These are phyloP conservation scores for Scalesia atractyloides DNA, from an alignment of 129 eudicot species.

Conservation along the genomic window DNA sequence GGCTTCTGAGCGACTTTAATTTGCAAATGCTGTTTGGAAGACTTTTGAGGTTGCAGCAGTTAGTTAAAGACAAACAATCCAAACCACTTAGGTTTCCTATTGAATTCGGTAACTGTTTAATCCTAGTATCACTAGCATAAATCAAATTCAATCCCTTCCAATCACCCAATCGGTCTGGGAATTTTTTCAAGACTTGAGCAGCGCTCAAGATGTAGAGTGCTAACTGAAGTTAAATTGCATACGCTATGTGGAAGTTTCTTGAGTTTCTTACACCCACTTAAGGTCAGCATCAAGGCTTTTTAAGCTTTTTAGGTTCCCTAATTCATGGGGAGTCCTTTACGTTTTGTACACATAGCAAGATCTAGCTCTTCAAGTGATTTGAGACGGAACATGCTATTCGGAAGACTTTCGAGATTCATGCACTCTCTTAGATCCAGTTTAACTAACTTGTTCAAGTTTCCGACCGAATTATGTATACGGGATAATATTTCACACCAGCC, in stretches of 20 bases:
- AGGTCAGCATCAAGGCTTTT: slow-evolving; percentile 18
- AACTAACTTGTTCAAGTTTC: slow-evolving; percentile 20
- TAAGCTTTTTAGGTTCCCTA: slow-evolving; percentile 24
- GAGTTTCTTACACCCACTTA: slow-evolving; percentile 14
- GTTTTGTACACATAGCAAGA: slow-evolving; percentile 13
- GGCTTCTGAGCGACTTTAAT: slow-evolving; percentile 10
- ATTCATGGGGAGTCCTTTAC: slow-evolving; percentile 18
- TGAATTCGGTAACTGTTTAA: slow-evolving; percentile 18
- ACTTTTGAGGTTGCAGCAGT: slow-evolving; percentile 9
- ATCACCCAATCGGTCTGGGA: slow-evolving; percentile 19
- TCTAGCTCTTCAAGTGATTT: slow-evolving; percentile 22
- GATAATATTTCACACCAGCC: slow-evolving; percentile 15
- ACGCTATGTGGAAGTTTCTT: slow-evolving; percentile 27
- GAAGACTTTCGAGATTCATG: slow-evolving; percentile 15
- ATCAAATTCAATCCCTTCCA: slow-evolving; percentile 13
- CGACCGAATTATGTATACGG: slow-evolving; percentile 28
- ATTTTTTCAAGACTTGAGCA: slow-evolving; percentile 13
- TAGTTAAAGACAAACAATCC: neutral
- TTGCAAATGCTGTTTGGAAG: slow-evolving; percentile 34
- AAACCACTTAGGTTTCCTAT: slow-evolving; percentile 17
- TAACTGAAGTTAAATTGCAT: slow-evolving; percentile 21
- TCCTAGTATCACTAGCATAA: slow-evolving; percentile 8
- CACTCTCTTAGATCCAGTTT: slow-evolving; percentile 16
- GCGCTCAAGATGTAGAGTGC: slow-evolving; percentile 8
- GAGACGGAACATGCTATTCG: slow-evolving; percentile 12